Evolutionary conservation across 2,329 filamentous ascomycete genomes (phyloP).

Genomic region (Coniochaeta sp.): DNA sequence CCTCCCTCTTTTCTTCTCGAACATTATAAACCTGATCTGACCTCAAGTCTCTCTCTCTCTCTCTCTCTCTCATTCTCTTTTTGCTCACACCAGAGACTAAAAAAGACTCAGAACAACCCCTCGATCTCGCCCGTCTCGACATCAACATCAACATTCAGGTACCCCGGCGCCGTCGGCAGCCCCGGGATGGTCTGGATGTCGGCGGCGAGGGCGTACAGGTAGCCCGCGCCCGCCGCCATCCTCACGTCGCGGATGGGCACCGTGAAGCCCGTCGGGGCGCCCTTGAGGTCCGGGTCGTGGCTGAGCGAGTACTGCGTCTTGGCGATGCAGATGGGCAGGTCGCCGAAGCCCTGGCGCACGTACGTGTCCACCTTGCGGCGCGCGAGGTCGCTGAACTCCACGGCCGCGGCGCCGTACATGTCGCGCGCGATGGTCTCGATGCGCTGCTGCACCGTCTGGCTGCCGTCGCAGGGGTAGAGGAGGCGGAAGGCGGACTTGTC

Average conservation of each 20-base stretch:
- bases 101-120: constrained; percentile 68
- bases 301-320: constrained; percentile 98
- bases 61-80: no score
- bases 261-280: constrained; percentile 88
- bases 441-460: constrained; percentile 71
- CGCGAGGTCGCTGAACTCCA: constrained; percentile 89
- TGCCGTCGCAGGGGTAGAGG: constrained; percentile 64
- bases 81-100: no score
- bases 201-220: constrained; percentile 88
- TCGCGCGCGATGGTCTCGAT: constrained; percentile 81
- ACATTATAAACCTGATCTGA: no score
- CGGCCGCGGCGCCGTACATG: constrained; percentile 88
- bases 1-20: not conserved
- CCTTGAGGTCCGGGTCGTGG: constrained; percentile 89
- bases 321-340: constrained; percentile 91
- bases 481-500: constrained; percentile 59
- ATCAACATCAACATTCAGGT: constrained; percentile 86
- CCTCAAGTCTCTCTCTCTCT: no score
- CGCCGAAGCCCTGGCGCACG: constrained; percentile 82
- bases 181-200: constrained; percentile 99
- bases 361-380: constrained; percentile 97
- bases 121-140: constrained; percentile 78
- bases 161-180: constrained; percentile 88
- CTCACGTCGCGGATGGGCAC: constrained; percentile 91
- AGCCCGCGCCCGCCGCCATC: constrained; percentile 89